These are phyloP conservation scores for Trichoderma arundinaceum DNA, from an alignment of 2,329 filamentous ascomycete genomes.

Conservation along the genomic window DNA sequence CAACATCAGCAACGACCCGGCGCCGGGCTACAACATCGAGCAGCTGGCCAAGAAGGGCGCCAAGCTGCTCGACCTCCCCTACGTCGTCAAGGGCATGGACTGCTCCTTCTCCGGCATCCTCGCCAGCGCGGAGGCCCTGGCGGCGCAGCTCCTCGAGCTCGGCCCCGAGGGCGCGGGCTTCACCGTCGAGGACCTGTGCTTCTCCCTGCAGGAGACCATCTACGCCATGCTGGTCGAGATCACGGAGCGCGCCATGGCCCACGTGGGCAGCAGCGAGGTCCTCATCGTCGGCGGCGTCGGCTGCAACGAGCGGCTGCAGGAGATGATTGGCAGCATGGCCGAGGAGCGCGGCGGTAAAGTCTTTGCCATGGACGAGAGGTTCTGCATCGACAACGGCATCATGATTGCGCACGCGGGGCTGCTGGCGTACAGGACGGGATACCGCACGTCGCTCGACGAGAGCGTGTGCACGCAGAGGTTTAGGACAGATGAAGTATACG, in stretches of 20 bases:
- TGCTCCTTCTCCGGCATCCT: slow-evolving; percentile 94
- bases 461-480: slow-evolving; percentile 86
- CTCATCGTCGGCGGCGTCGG: slow-evolving; percentile 95
- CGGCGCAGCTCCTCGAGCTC: slow-evolving; percentile 63
- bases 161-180: slow-evolving; percentile 62
- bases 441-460: slow-evolving; percentile 75
- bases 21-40: slow-evolving; percentile 97
- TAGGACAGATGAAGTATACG: slow-evolving; percentile 79
- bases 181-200: slow-evolving; percentile 86
- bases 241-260: slow-evolving; percentile 97
- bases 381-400: slow-evolving; percentile 98
- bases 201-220: slow-evolving; percentile 92
- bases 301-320: slow-evolving; percentile 90
- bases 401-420: slow-evolving; percentile 99
- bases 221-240: slow-evolving; percentile 98
- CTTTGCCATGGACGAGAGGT: slow-evolving; percentile 94
- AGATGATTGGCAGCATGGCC: slow-evolving; percentile 99
- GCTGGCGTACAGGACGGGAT: slow-evolving; percentile 81
- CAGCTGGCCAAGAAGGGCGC: slow-evolving; percentile 80
- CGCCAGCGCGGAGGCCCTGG: slow-evolving; percentile 79
- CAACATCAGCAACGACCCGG: slow-evolving; percentile 91
- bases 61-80: slow-evolving; percentile 83
- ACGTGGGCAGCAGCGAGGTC: slow-evolving; percentile 89
- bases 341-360: slow-evolving; percentile 85
- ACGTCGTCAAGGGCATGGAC: slow-evolving; percentile 98